Conservation (phyloP, 306 rosid species). For the Casuarina cunninghamiana region DNA sequence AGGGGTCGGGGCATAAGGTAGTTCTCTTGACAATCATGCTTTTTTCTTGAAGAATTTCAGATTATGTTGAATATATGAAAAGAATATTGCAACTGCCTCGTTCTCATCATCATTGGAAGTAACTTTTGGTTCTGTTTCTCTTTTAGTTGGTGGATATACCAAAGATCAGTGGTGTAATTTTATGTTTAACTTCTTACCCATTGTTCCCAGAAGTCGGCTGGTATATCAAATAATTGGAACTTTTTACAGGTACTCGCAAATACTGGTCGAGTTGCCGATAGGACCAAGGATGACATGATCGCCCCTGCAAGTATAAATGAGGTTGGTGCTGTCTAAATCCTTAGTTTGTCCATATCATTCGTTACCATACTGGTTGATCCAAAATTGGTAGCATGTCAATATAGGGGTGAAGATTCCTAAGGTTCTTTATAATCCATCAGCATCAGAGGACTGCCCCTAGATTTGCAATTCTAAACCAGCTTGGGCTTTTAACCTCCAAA, state of each 20-base stretch:
- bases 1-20: background rate
- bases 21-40: background rate
- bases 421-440: background rate
- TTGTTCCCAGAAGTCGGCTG: background rate
- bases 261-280: background rate
- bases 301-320: background rate
- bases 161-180: background rate
- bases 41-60: no score
- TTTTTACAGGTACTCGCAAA: background rate
- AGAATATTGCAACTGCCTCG: background rate
- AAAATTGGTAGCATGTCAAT: no score
- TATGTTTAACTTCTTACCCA: background rate
- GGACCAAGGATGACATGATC: background rate
- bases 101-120: background rate
- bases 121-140: background rate
- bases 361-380: no score
- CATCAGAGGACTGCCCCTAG: background rate
- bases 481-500: background rate
- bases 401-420: background rate
- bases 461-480: background rate
- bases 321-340: background rate
- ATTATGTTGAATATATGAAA: background rate
- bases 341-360: background rate
- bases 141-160: conserved; percentile 4
- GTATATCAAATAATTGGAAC: background rate